A percentile compares a stretch with the other conserved stretches of the same genome.
phyloP scores from a whole-genome alignment of 2,329 filamentous ascomycete genomes.

The Cladophialophora psammophila region DNA sequence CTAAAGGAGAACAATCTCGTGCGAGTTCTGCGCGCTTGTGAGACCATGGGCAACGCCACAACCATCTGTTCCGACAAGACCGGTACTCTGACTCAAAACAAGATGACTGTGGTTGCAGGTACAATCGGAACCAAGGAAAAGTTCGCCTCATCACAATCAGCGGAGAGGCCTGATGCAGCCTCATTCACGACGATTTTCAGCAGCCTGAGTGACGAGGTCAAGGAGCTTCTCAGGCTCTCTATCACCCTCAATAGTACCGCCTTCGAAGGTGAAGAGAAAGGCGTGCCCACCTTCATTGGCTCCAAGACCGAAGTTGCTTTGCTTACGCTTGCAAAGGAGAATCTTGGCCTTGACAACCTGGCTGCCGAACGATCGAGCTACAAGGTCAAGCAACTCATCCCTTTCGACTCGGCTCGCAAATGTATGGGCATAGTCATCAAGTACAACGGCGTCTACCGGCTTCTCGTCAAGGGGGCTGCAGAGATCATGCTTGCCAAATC shows the following conservation, averaged over 20 bases:
- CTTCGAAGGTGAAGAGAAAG: constrained; percentile 76
- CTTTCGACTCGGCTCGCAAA: constrained; percentile 78
- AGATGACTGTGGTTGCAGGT: constrained; percentile 78
- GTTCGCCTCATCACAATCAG: constrained; percentile 49
- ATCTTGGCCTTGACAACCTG: constrained; percentile 70
- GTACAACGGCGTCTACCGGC: constrained; percentile 50
- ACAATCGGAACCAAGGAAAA: constrained; percentile 67
- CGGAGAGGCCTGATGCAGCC: constrained; percentile 23
- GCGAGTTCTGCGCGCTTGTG: constrained; percentile 76
- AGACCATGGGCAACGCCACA: constrained; percentile 82
- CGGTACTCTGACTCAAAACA: constrained; percentile 76
- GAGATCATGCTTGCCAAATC: constrained; percentile 54
- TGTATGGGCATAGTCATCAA: constrained; percentile 63
- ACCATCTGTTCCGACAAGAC: constrained; percentile 84
- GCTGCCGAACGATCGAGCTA: constrained; percentile 68
- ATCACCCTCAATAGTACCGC: constrained; percentile 69
- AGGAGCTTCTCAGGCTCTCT: constrained; percentile 51
- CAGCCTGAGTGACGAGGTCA: constrained; percentile 44
- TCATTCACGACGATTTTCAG: constrained; percentile 33
- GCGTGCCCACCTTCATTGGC: constrained; percentile 71
- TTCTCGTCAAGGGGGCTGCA: constrained; percentile 58
- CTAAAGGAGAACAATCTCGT: constrained; percentile 79
- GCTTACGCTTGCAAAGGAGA: constrained; percentile 71
- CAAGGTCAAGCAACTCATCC: constrained; percentile 70
- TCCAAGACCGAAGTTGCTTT: constrained; percentile 81